phyloP scores from a whole-genome alignment of 352 stramenopile species.

The Phytophthora sp. region DNA sequence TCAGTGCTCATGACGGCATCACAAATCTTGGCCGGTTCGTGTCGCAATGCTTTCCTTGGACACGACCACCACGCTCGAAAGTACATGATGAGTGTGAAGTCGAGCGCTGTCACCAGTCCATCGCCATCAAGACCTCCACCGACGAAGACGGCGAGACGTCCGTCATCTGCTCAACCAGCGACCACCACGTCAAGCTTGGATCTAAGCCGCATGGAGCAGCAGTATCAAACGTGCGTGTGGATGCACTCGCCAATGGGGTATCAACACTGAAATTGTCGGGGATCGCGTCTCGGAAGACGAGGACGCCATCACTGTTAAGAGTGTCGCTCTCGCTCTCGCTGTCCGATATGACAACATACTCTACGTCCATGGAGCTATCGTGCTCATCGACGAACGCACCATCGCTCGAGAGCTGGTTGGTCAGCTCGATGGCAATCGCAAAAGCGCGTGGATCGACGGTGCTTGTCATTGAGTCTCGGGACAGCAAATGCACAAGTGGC shows the following conservation, averaged over 20 bases:
- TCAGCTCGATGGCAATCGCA: slow-evolving; percentile 17
- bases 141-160: too few species aligned
- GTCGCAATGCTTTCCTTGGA: too few species aligned
- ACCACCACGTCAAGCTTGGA: slow-evolving; percentile 11
- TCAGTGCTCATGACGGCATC: too few species aligned
- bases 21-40: too few species aligned
- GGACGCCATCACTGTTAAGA: not conserved
- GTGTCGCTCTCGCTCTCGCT: not conserved
- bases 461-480: slow-evolving; percentile 8
- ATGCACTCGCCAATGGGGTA: not conserved
- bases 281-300: not conserved
- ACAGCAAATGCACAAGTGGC: slow-evolving; percentile 6
- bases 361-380: not conserved
- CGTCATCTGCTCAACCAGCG: slow-evolving; percentile 11
- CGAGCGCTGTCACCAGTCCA: slow-evolving; percentile 14
- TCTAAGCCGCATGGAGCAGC: not conserved
- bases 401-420: slow-evolving; percentile 22
- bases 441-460: slow-evolving; percentile 16
- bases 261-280: slow-evolving; percentile 1
- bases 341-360: not conserved
- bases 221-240: not conserved
- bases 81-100: too few species aligned
- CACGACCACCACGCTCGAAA: too few species aligned
- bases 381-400: slow-evolving; percentile 21
- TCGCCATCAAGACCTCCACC: slow-evolving; percentile 5